Evolutionary conservation across 1,284 basidiomycete species (phyloP).

Genomic region (Rhizoctonia solani): DNA sequence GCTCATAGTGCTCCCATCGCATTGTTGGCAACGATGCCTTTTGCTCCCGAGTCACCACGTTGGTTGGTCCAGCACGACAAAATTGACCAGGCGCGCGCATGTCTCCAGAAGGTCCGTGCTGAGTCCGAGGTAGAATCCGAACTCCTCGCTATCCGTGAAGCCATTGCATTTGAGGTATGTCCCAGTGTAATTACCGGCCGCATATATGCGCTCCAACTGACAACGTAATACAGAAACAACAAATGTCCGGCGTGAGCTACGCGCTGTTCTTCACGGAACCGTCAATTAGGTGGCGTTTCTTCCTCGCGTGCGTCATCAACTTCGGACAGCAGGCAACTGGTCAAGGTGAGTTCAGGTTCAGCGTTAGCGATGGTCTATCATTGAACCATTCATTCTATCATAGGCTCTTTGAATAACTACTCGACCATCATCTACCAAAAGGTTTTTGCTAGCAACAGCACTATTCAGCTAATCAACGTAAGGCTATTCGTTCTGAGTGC

Average conservation of each 20-base stretch:
- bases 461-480: constrained; percentile 40
- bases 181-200: not conserved
- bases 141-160: constrained; percentile 37
- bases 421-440: constrained; percentile 39
- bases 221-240: constrained; percentile 5
- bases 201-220: constrained; percentile 8
- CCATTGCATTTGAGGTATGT: constrained; percentile 37
- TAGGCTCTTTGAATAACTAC: constrained; percentile 35
- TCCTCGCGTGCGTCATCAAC: constrained; percentile 39
- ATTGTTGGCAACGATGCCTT: constrained; percentile 19
- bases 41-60: constrained; percentile 32
- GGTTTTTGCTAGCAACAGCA: constrained; percentile 36
- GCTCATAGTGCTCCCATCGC: constrained; percentile 20
- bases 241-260: constrained; percentile 26
- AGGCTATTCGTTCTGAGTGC: not conserved
- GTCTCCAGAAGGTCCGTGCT: constrained; percentile 33
- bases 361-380: not conserved
- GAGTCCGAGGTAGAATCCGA: constrained; percentile 37
- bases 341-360: constrained; percentile 32
- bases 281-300: constrained; percentile 39
- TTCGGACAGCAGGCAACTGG: constrained; percentile 39
- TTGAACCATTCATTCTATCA: not conserved
- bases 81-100: constrained; percentile 14
- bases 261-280: constrained; percentile 36
- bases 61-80: constrained; percentile 26